Evolutionary conservation across 495 filamentous ascomycete species (phyloP), one percentile per base, ranked within the genome.

Genomic region (Mytilinidion resinicola): DNA sequence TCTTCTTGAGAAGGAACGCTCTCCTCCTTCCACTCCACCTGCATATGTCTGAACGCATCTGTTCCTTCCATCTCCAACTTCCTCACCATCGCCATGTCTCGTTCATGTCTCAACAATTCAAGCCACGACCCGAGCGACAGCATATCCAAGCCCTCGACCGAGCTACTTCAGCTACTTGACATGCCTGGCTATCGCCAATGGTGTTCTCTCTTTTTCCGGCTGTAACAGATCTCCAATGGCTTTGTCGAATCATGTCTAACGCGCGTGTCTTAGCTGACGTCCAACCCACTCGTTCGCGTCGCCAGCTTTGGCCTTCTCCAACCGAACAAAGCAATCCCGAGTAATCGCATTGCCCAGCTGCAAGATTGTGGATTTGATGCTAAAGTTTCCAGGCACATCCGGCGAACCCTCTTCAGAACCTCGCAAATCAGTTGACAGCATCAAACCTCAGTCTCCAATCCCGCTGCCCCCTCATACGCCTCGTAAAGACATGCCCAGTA

Each of bases 131-230:
- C 25, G 25, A 30, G 25, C 25, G 25, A 30, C 25, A 3, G 25
- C 2, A 30, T 6, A 30, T 30, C 6, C 25, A 6, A 30, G 25
- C 25, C 25, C 6, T 30, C 25, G 6, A 6, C 25, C 25, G 6
- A 30, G 25, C 25, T 30, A 30, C 25, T 30, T 30, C 25, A 30
- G 25, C 25, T 30, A 30, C 25, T 2, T 30, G 61, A 55, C 58
- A 65, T 58, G 51, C 51, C 60, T 61, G 55, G 15, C 7, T 21
- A 54, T 65, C 55, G 49, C 55, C 58, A 54, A 65, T 65, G 62
- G 57, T 58, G 58, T 65, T 61, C 51, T 54, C 62, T 20, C 62
- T 65, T 53, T 61, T 65, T 55, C 51, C 62, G 52, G 38, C 58
- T 61, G 53, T 56, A 61, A 59, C 58, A 46, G 49, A 61, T 55